Conservation (phyloP, 352 stramenopile genomes). For the Pelagophyceae sp. region DNA sequence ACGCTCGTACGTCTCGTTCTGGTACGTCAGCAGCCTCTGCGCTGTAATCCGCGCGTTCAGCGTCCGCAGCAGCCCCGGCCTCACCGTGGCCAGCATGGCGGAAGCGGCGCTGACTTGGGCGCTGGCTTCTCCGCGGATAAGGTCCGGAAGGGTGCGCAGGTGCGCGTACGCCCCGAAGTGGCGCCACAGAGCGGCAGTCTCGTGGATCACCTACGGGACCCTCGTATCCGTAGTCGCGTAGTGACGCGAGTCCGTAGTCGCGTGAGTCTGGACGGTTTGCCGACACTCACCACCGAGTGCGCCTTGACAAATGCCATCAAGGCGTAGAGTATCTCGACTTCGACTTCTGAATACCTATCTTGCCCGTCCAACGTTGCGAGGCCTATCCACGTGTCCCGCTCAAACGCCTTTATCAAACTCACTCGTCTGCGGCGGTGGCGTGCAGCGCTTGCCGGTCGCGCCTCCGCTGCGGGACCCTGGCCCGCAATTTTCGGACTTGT, state of each 20-base stretch:
- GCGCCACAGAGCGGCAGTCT: background rate
- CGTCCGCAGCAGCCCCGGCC: background rate
- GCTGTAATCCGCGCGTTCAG: background rate
- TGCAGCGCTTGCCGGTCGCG: background rate
- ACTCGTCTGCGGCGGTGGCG: background rate
- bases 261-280: no score
- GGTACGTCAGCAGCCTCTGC: background rate
- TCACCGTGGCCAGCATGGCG: background rate
- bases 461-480: background rate
- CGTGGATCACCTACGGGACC: background rate
- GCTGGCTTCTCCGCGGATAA: background rate
- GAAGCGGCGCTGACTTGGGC: background rate
- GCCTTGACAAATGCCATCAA: background rate
- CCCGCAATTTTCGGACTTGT: background rate
- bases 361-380: no score
- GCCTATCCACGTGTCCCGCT: no score
- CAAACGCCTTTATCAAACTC: no score
- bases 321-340: background rate
- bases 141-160: background rate
- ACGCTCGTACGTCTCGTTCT: background rate
- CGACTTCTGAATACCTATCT: no score
- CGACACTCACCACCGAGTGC: no score
- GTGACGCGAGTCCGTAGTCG: background rate
- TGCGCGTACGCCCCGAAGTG: background rate
- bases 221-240: no score